Percentiles rank a stretch among this genome's conserved stretches.
Evolutionary conservation across 2,329 filamentous ascomycete genomes (phyloP).

Genomic region (Cladosporium halotolerans): DNA sequence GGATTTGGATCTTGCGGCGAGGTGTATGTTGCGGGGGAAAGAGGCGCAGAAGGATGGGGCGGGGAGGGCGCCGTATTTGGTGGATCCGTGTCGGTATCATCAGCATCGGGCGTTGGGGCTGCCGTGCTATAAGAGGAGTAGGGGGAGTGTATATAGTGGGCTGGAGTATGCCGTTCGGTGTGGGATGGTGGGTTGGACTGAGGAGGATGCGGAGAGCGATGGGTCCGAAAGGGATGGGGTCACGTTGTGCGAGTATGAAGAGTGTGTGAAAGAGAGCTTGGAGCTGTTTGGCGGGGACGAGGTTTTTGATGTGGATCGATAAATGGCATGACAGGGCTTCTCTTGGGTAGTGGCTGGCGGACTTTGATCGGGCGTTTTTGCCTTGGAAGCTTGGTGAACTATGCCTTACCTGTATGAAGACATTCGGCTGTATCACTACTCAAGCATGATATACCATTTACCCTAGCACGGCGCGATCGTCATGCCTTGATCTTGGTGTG

Average conservation of each 20-base stretch:
- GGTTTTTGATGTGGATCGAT: background rate
- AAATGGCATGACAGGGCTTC: no score
- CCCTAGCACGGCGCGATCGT: no score
- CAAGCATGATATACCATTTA: no score
- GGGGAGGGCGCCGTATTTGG: background rate
- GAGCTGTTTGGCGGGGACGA: background rate
- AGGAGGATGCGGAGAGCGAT: background rate
- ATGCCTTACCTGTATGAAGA: no score
- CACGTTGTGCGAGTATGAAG: background rate
- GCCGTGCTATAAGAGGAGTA: slow-evolving; percentile 4
- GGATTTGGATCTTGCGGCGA: slow-evolving; percentile 3
- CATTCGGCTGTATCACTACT: no score
- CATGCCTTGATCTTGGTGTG: no score
- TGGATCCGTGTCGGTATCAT: slow-evolving; percentile 2
- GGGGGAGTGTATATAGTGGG: slow-evolving; percentile 3
- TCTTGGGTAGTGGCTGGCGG: no score
- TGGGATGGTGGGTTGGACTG: background rate
- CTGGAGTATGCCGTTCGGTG: slow-evolving; percentile 2
- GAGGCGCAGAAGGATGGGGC: background rate
- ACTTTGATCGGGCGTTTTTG: no score
- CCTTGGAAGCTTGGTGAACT: no score
- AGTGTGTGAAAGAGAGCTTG: background rate
- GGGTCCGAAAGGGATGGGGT: background rate
- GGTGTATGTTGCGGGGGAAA: slow-evolving; percentile 4
- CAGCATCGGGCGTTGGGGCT: background rate